These are phyloP conservation scores for Komagataella phaffii DNA, from an alignment of 805 yeast species.

Conservation along the genomic window DNA sequence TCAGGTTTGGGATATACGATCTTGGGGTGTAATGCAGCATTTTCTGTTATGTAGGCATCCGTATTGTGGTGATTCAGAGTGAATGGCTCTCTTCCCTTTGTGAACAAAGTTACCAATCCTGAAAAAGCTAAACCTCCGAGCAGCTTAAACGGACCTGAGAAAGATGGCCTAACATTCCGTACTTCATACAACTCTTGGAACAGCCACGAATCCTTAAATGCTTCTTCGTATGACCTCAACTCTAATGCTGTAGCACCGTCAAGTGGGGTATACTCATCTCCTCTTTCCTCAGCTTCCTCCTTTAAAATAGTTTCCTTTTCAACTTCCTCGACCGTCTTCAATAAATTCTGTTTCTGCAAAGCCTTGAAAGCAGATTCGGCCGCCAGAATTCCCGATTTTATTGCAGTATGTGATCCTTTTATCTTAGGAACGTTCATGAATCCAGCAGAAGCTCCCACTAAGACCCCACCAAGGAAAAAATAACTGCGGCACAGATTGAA, in stretches of 20 bases:
- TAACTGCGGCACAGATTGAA: conserved; percentile 81
- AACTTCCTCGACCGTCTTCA: conserved; percentile 24
- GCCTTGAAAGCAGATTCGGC: conserved; percentile 67
- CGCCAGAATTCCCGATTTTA: conserved; percentile 90
- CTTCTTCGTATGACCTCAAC: conserved; percentile 46
- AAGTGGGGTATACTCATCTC: conserved; percentile 17
- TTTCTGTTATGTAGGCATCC: conserved; percentile 60
- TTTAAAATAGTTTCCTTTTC: conserved; percentile 16
- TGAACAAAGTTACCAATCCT: conserved; percentile 67
- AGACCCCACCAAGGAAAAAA: conserved; percentile 89
- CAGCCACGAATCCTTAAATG: conserved; percentile 72
- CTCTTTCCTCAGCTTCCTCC: conserved; percentile 24
- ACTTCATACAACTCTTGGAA: conserved; percentile 71
- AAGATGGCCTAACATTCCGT: conserved; percentile 88
- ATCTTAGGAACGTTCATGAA: conserved; percentile 95
- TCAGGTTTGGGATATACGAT: conserved; percentile 94
- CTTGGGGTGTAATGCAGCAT: conserved; percentile 52
- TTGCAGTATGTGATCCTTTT: conserved; percentile 96
- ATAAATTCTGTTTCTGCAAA: conserved; percentile 23
- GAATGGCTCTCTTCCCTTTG: conserved; percentile 80
- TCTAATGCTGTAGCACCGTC: conserved; percentile 9
- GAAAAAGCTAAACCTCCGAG: conserved; percentile 77
- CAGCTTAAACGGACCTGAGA: conserved; percentile 60
- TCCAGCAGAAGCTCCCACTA: conserved; percentile 94
- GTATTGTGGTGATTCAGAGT: conserved; percentile 57